Percentiles rank a stretch among this genome's conserved stretches.
Evolutionary conservation across 2,329 filamentous ascomycete species (phyloP).

Genomic region (Colletotrichum nymphaeae): DNA sequence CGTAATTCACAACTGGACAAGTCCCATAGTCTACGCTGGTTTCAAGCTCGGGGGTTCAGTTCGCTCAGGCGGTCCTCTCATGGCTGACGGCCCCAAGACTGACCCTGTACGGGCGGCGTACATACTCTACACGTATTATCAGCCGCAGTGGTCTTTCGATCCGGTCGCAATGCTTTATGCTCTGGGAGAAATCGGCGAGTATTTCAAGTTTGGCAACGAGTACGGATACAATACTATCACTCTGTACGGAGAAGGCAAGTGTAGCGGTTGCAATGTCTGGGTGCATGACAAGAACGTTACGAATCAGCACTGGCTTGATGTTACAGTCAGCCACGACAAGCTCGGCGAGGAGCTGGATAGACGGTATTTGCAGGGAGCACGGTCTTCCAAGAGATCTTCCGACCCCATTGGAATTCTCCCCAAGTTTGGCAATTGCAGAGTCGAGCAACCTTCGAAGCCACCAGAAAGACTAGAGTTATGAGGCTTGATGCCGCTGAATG

Average conservation of each 20-base stretch:
- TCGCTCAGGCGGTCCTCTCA: conserved; percentile 50
- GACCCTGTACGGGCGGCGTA: conserved; percentile 54
- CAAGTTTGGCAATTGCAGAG: conserved; percentile 15
- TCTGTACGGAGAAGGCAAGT: neutral
- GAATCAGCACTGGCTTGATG: conserved; percentile 53
- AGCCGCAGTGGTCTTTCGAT: conserved; percentile 52
- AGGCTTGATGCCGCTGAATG: neutral
- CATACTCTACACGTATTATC: conserved; percentile 50
- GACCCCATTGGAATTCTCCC: conserved; percentile 1
- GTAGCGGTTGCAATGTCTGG: conserved; percentile 56
- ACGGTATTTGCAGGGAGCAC: conserved; percentile 43
- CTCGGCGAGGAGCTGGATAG: conserved; percentile 43
- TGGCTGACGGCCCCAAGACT: conserved; percentile 41
- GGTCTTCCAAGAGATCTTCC: conserved; percentile 10
- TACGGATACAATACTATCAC: conserved; percentile 54
- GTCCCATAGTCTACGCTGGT: conserved; percentile 54
- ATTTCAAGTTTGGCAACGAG: conserved; percentile 50
- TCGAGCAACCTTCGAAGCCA: neutral
- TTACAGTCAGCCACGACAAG: conserved; percentile 43
- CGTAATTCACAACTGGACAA: conserved; percentile 58
- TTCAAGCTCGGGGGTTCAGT: conserved; percentile 55
- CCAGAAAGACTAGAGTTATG: neutral
- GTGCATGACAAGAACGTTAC: conserved; percentile 47
- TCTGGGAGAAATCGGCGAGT: conserved; percentile 46
- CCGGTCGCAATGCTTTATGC: conserved; percentile 54